Evolutionary conservation across 805 yeast species (phyloP).

Genomic region (Metschnikowia chrysomelidarum): DNA sequence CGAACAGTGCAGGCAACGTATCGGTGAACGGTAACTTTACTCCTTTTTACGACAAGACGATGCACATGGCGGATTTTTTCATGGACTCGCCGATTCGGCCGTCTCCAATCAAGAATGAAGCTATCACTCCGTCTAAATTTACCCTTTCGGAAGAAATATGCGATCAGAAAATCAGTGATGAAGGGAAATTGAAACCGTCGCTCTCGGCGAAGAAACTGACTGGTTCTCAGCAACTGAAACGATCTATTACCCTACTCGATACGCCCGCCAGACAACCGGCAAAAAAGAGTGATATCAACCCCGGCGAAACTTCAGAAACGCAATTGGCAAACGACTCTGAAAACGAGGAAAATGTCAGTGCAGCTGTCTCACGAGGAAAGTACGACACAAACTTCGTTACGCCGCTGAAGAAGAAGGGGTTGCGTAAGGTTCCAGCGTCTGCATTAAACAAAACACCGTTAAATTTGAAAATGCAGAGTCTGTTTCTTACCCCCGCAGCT

Average conservation of each 20-base stretch:
- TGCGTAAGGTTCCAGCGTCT: conserved; percentile 23
- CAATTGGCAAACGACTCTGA: conserved; percentile 14
- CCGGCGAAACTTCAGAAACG: conserved; percentile 14
- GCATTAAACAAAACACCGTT: conserved; percentile 17
- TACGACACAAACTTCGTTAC: conserved; percentile 24
- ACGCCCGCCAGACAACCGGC: conserved; percentile 39
- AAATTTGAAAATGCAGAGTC: conserved; percentile 9
- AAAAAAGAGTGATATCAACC: conserved; percentile 26
- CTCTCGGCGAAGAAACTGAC: conserved; percentile 16
- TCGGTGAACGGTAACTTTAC: conserved; percentile 30
- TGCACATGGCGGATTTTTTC: conserved; percentile 42
- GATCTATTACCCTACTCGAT: conserved; percentile 36
- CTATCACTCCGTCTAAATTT: conserved; percentile 43
- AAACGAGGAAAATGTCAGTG: conserved; percentile 17
- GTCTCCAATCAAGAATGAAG: conserved; percentile 34
- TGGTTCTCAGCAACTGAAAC: conserved; percentile 17
- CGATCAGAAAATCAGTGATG: conserved; percentile 1
- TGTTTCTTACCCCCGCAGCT: conserved; percentile 31
- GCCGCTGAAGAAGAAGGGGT: conserved; percentile 30
- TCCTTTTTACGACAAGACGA: conserved; percentile 43
- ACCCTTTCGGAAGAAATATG: conserved; percentile 16
- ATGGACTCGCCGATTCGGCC: conserved; percentile 43
- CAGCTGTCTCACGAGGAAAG: background rate
- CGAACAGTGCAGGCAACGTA: conserved; percentile 19
- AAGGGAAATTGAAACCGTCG: conserved; percentile 20